These are phyloP conservation scores for Globisporangium rhizosaccharum DNA, from an alignment of 352 stramenopile species.

Conservation along the genomic window DNA sequence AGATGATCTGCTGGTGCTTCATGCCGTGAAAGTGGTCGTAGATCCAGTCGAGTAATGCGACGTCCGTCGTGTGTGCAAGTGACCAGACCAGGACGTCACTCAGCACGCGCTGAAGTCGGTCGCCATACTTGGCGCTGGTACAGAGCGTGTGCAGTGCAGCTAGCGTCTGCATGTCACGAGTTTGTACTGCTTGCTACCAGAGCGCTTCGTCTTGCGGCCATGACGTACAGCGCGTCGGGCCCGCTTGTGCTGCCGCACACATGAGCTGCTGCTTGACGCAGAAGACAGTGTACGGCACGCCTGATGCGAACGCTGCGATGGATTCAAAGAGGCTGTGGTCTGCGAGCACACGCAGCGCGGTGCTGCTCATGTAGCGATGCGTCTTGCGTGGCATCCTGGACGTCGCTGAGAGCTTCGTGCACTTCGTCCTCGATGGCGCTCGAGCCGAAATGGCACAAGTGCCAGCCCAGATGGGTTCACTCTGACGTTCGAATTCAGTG, in stretches of 20 bases:
- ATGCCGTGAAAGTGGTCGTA: too few species aligned
- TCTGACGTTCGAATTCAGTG: neutral
- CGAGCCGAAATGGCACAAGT: too few species aligned
- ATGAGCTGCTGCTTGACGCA: neutral
- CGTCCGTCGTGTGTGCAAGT: neutral
- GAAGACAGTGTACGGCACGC: neutral
- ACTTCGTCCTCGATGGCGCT: neutral
- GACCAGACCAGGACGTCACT: neutral
- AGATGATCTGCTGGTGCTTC: neutral
- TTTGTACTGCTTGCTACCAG: neutral
- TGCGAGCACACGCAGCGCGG: neutral
- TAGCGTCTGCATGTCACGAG: neutral
- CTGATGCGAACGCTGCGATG: neutral
- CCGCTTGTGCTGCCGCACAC: neutral
- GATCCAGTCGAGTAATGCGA: neutral
- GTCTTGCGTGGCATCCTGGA: neutral
- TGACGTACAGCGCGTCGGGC: too few species aligned
- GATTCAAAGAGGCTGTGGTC: neutral
- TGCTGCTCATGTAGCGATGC: neutral
- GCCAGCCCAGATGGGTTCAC: too few species aligned
- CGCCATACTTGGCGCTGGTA: neutral
- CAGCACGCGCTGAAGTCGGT: neutral
- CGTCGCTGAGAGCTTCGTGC: too few species aligned
- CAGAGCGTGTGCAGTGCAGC: neutral
- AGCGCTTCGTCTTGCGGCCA: neutral